A percentile compares a stretch with the other conserved stretches of the same genome.
Conservation (phyloP, 2,329 filamentous ascomycete genomes). For the Trichophyton verrucosum region DNA sequence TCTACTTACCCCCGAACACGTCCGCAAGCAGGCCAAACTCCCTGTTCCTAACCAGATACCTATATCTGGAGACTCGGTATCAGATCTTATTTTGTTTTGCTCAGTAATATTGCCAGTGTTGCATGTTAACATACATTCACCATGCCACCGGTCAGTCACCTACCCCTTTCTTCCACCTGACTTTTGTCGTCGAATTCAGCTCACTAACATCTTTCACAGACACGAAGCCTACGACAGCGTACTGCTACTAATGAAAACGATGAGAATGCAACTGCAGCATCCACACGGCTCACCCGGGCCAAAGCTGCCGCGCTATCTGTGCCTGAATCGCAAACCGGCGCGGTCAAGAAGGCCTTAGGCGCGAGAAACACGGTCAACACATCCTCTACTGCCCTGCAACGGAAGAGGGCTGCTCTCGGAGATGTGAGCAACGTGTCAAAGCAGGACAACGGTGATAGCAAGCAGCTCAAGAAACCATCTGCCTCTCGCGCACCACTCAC, state of each 20-base stretch:
- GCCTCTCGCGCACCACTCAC: conserved; percentile 54
- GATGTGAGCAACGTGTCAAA: conserved; percentile 96
- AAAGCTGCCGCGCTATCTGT: conserved; percentile 61
- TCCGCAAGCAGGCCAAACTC: not conserved
- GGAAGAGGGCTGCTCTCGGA: conserved; percentile 74
- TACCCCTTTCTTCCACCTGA: not conserved
- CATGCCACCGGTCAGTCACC: conserved; percentile 46
- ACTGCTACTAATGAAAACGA: conserved; percentile 85
- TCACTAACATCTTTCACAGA: conserved; percentile 41
- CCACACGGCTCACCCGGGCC: conserved; percentile 80
- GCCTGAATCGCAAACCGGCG: conserved; percentile 40
- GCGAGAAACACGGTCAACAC: conserved; percentile 51
- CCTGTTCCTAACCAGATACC: not conserved
- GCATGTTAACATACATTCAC: conserved; percentile 15
- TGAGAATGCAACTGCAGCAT: conserved; percentile 57
- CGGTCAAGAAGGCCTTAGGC: conserved; percentile 52
- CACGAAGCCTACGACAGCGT: conserved; percentile 60
- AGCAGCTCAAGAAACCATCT: conserved; percentile 61
- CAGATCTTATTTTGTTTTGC: not conserved
- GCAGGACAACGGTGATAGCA: conserved; percentile 42
- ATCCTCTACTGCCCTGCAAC: conserved; percentile 39
- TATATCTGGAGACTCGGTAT: not conserved
- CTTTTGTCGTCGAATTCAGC: conserved; percentile 15
- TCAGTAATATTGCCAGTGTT: not conserved
- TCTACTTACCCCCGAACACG: not conserved